phyloP scores from a whole-genome alignment of 2,329 filamentous ascomycete species.

The Ceratocystis destructans region DNA sequence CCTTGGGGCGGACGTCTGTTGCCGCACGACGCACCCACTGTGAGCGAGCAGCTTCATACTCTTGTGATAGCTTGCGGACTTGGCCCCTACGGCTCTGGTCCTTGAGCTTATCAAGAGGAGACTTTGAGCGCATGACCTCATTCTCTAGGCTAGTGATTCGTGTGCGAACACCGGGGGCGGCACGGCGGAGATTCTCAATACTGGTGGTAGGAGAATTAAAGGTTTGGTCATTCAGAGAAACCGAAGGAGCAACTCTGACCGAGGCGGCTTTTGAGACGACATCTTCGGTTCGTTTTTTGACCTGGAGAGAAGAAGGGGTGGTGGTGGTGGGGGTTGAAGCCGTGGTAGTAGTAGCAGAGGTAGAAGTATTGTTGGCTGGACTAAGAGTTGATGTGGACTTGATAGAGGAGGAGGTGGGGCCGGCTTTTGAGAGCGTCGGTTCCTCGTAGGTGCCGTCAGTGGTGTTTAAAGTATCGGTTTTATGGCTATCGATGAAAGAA shows the following conservation, averaged over 20 bases:
- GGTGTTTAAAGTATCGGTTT: background rate
- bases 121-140: slow-evolving; percentile 18
- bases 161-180: slow-evolving; percentile 17
- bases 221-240: slow-evolving; percentile 2
- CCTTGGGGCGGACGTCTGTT: slow-evolving; percentile 3
- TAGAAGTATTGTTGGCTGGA: too few relatives aligned
- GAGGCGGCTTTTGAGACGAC: background rate
- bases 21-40: slow-evolving; percentile 16
- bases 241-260: slow-evolving; percentile 5
- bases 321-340: background rate
- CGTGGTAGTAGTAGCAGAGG: too few relatives aligned
- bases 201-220: slow-evolving; percentile 16
- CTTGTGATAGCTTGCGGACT: slow-evolving; percentile 16
- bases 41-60: slow-evolving; percentile 18
- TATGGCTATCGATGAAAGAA: slow-evolving; percentile 8
- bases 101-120: slow-evolving; percentile 19
- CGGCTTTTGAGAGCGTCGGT: slow-evolving; percentile 1
- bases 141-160: slow-evolving; percentile 18
- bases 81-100: slow-evolving; percentile 15
- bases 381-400: background rate
- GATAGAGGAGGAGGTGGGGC: background rate
- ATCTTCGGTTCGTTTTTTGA: slow-evolving; percentile 2
- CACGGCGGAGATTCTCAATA: slow-evolving; percentile 18
- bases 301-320: background rate
- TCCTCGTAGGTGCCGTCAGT: slow-evolving; percentile 7